Evolutionary conservation across 768 basidiomycete species (phyloP).

Genomic region (Tylopilus felleus): DNA sequence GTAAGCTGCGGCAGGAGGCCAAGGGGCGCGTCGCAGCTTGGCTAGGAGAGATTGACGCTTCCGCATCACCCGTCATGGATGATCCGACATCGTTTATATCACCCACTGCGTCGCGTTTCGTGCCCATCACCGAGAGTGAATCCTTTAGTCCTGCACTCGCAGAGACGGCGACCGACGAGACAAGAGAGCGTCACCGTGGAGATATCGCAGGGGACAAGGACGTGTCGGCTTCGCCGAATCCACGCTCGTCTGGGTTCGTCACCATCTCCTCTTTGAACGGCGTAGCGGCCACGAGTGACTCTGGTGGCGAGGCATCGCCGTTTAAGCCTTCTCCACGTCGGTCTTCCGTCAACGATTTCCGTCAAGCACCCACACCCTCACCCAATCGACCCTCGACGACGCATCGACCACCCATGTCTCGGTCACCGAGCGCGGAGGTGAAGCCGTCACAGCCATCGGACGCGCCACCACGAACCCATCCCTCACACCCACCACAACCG

Average conservation of each 20-base stretch:
- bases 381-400: background rate
- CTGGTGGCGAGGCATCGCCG: slow-evolving; percentile 3
- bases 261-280: slow-evolving; percentile 55
- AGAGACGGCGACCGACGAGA: slow-evolving; percentile 5
- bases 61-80: slow-evolving; percentile 46
- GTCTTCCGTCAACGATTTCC: slow-evolving; percentile 22
- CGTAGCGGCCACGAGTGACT: background rate
- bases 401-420: background rate
- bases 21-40: slow-evolving; percentile 77
- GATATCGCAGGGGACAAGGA: slow-evolving; percentile 12
- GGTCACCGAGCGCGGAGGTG: slow-evolving; percentile 16
- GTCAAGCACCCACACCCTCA: slow-evolving; percentile 5
- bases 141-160: slow-evolving; percentile 16
- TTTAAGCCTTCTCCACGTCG: slow-evolving; percentile 16
- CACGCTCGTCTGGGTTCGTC: slow-evolving; percentile 74
- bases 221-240: slow-evolving; percentile 50
- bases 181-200: slow-evolving; percentile 3
- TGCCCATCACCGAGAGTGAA: slow-evolving; percentile 23
- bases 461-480: background rate
- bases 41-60: slow-evolving; percentile 65
- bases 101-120: slow-evolving; percentile 26
- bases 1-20: slow-evolving; percentile 42
- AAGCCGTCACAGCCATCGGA: background rate
- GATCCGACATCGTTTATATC: slow-evolving; percentile 34
- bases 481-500: background rate